Base-by-base conservation (phyloP, 495 filamentous ascomycete species). In the Pyrenopolyporus hunteri region DNA sequence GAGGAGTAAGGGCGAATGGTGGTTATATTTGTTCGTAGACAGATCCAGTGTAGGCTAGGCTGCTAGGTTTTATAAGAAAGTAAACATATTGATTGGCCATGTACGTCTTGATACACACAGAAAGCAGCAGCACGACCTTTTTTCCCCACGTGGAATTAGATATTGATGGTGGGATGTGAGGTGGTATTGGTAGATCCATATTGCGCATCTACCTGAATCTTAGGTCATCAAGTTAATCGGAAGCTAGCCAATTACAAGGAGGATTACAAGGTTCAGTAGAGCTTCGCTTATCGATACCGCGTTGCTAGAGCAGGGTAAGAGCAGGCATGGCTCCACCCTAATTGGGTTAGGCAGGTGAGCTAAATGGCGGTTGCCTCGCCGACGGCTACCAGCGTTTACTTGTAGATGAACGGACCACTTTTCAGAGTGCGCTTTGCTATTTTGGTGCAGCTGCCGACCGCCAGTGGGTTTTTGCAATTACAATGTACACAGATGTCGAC, bases 351-450 rank as follows among this genome's bases (percentile, higher is more conserved):
- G 10, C 17, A 25, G 46, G 23, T 51, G 40, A 33, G 17, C 14
- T 48, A 26, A n/a, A n/a, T 26, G 31, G 36, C 46, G 32, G 69
- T 71, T 71, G 69, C 69, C 60, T 58, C 60, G 29, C 59, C 69
- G 69, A 71, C 69, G 57, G 36, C 33, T 14, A 20, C 53, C 39
- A 33, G 29, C 7, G 40, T 64, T 55, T 59, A 56, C 68, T 55
- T 57, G 40, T 63, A 66, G 60, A 63, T 59, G 64, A 64, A 67
- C 35, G 56, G 56, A 37, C 59, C 58, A 59, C 52, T 51, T 62
- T 59, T 63, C 28, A 14, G 26, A 39, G 51, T 59, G 52, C 53
- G 63, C 58, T 43, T 56, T 64, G 22, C 50, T 55, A 26, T n/a
- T 26, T 45, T 36, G n/a, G 40, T 50, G n/a, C 11, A 54, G 26